phyloP scores from a whole-genome alignment of 2,329 filamentous ascomycete species.

The Mycosphaerella sp. region DNA sequence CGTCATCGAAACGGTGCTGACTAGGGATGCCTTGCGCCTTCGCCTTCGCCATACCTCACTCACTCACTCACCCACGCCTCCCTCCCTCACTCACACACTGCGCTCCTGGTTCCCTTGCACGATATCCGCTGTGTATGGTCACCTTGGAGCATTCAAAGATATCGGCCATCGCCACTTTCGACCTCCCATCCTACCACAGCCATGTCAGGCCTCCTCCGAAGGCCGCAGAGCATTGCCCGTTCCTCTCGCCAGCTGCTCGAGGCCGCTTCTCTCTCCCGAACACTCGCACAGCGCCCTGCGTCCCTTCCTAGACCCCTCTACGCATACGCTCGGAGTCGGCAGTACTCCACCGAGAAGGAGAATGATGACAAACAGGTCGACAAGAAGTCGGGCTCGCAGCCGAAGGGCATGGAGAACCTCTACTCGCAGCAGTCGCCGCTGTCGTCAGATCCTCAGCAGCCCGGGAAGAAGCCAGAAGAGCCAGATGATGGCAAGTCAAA shows the following conservation, averaged over 20 bases:
- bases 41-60: too few species aligned
- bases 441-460: slow-evolving; percentile 29
- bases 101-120: too few species aligned
- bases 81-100: too few species aligned
- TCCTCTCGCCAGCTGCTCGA: slow-evolving; percentile 32
- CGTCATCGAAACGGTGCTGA: too few species aligned
- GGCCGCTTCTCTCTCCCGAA: slow-evolving; percentile 31
- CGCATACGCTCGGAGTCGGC: slow-evolving; percentile 38
- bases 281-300: slow-evolving; percentile 33
- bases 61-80: too few species aligned
- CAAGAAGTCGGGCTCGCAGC: slow-evolving; percentile 30
- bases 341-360: slow-evolving; percentile 41
- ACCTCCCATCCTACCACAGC: background rate
- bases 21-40: too few species aligned
- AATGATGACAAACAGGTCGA: slow-evolving; percentile 26
- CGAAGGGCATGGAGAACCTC: slow-evolving; percentile 42
- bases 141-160: background rate
- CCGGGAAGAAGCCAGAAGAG: slow-evolving; percentile 34
- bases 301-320: slow-evolving; percentile 40
- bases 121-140: background rate
- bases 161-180: background rate
- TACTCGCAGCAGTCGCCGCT: slow-evolving; percentile 40
- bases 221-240: slow-evolving; percentile 31
- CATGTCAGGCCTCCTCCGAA: slow-evolving; percentile 34
- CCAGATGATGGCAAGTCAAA: slow-evolving; percentile 38